These are phyloP conservation scores for Tephrocybe sp. DNA, from an alignment of 768 basidiomycete genomes.

Conservation along the genomic window DNA sequence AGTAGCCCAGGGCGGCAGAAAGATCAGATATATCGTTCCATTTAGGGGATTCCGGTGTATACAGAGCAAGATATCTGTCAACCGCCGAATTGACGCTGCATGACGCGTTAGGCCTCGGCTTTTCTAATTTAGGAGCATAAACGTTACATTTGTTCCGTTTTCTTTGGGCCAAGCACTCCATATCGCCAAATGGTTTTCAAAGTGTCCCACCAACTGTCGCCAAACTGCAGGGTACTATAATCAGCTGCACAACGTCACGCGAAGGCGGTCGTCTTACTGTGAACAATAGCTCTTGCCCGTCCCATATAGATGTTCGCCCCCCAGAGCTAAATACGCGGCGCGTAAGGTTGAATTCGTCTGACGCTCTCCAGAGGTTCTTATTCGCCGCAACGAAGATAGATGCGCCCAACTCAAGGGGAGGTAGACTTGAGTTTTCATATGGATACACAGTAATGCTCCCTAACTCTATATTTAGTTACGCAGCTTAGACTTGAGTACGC, in stretches of 20 bases:
- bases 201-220: slow-evolving; percentile 69
- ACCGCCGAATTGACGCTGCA: slow-evolving; percentile 58
- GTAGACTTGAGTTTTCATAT: slow-evolving; percentile 56
- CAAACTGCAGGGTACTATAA: slow-evolving; percentile 32
- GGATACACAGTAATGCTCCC: slow-evolving; percentile 81
- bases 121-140: background rate
- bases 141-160: slow-evolving; percentile 55
- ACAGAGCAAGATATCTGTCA: slow-evolving; percentile 53
- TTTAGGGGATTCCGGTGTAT: slow-evolving; percentile 50
- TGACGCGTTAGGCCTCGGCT: background rate
- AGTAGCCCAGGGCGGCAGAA: slow-evolving; percentile 52
- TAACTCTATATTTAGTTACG: slow-evolving; percentile 26
- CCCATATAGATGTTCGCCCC: slow-evolving; percentile 74
- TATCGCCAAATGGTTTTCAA: slow-evolving; percentile 78
- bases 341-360: slow-evolving; percentile 76
- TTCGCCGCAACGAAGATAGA: slow-evolving; percentile 85
- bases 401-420: slow-evolving; percentile 80
- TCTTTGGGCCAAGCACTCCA: slow-evolving; percentile 60
- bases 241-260: background rate
- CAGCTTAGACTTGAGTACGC: background rate
- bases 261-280: slow-evolving; percentile 38
- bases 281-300: slow-evolving; percentile 72
- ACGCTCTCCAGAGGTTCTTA: slow-evolving; percentile 69
- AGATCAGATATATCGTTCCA: slow-evolving; percentile 67
- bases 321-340: slow-evolving; percentile 46